Evolutionary conservation across 1,139 yeast genomes (phyloP).

Genomic region (Lodderomyces metapsilosis): DNA sequence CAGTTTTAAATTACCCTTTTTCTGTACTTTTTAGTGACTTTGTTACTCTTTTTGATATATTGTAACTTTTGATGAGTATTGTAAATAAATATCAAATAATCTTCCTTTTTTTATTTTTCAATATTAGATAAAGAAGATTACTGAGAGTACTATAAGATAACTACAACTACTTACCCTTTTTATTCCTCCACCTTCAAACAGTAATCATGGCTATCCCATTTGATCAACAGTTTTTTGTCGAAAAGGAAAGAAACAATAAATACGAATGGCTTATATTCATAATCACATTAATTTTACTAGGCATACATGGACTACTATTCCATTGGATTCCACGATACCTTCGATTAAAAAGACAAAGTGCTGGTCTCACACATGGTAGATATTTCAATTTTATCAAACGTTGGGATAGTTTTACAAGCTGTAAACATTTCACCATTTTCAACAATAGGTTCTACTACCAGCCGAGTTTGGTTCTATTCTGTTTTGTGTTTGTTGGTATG

Average conservation of each 20-base stretch:
- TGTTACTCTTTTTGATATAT: not conserved
- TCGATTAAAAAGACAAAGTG: conserved; percentile 10
- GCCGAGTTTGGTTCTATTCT: conserved; percentile 39
- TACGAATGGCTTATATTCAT: conserved; percentile 37
- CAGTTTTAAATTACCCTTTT: too few species aligned
- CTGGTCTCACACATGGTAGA: conserved; percentile 7
- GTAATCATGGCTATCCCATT: conserved; percentile 16
- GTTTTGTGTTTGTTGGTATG: conserved; percentile 25
- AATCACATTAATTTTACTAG: conserved; percentile 24
- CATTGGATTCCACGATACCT: conserved; percentile 39
- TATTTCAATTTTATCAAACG: conserved; percentile 26
- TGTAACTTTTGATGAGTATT: not conserved
- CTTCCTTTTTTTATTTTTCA: not conserved
- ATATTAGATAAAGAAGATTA: too few species aligned
- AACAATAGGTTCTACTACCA: conserved; percentile 29
- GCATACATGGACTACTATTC: conserved; percentile 40
- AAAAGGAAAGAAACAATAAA: conserved; percentile 30
- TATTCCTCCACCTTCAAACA: not conserved
- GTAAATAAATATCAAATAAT: not conserved
- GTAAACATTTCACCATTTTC: conserved; percentile 22
- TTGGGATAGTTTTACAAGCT: conserved; percentile 31
- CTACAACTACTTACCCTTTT: too few species aligned
- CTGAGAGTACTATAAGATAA: too few species aligned
- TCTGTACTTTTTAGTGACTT: too few species aligned
- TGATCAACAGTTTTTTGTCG: conserved; percentile 32